These are phyloP conservation scores for Naegleria gruberi DNA, from an alignment of 208 protist species.

Conservation along the genomic window DNA sequence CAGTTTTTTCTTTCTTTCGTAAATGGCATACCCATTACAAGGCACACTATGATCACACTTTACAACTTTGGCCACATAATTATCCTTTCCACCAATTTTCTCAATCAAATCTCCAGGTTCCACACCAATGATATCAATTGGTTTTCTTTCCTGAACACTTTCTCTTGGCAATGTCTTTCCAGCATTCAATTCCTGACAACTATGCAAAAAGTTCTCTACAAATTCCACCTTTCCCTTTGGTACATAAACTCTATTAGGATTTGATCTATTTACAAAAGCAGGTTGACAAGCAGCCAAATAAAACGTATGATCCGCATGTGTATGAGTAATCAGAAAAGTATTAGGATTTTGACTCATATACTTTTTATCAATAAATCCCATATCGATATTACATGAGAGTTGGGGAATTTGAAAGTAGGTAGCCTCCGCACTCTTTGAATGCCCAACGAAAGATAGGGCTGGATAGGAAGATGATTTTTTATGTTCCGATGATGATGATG, in stretches of 20 bases:
- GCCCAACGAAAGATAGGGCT: not conserved
- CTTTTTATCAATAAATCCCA: not conserved
- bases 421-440: not conserved
- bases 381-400: not conserved
- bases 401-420: not conserved
- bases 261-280: not conserved
- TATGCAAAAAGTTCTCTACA: not conserved
- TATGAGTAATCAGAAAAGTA: not conserved
- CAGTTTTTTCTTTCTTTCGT: constrained; percentile 9
- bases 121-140: not conserved
- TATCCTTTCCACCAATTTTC: not conserved
- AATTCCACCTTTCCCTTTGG: not conserved
- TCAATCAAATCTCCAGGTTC: not conserved
- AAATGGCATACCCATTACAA: constrained; percentile 1
- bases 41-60: not conserved
- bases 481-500: not conserved
- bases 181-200: not conserved
- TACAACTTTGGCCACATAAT: not conserved
- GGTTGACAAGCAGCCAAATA: not conserved
- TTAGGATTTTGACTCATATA: not conserved
- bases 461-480: not conserved
- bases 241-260: not conserved
- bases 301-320: not conserved
- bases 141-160: not conserved
- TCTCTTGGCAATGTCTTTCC: not conserved